Base-by-base conservation (phyloP, 2,329 filamentous ascomycete species). In the Penicillium fuscoglaucum region DNA sequence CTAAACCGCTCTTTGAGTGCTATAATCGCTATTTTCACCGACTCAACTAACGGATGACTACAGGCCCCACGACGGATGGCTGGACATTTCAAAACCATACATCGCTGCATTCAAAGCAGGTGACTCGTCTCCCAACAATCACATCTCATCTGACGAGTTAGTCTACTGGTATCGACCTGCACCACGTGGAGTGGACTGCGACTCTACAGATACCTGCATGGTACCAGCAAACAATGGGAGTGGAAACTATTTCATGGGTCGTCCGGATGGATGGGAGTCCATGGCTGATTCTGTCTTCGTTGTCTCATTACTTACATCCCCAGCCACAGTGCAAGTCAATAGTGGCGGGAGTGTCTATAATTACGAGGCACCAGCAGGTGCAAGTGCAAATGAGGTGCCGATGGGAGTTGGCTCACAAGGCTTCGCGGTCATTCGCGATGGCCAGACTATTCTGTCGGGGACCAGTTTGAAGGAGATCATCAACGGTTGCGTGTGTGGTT, bases 121-220 rank as follows among this genome's bases (percentile, higher is more conserved):
- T 9, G 75, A 74, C 3, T 76, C 72, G 6, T 68, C 68, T 0
- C 63, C 67, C 10, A 60, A 65, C 24, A 61, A 50, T 6, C 77
- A 80, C 67, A 81, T 83, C 57, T 71, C 72, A 33, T 67, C 75
- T 1, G 82, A 84, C 24, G 74, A 82, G 68, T 65, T 84, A 21
- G 69, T 83, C 29, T 84, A 84, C 74, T 84, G 82, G 82, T 84
- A 83, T 68, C 77, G 82, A 8, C 82, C 80, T 5, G 82, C 79
- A 4, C 78, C 79, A 2, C 79, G 75, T 56, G 61, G 61, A 4
- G 68, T 82, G 29, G 66, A 82, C 65, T 84, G 82, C 63, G 80
- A 83, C 60, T 67, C 78, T 2, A 84, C 82, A 15, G 82, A 84
- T 64, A 83, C 79, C 0, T 81, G 79, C 1, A 75, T 79, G 61